Conservation (phyloP, 164 flowering plant species). For the Sextonia rubra region DNA sequence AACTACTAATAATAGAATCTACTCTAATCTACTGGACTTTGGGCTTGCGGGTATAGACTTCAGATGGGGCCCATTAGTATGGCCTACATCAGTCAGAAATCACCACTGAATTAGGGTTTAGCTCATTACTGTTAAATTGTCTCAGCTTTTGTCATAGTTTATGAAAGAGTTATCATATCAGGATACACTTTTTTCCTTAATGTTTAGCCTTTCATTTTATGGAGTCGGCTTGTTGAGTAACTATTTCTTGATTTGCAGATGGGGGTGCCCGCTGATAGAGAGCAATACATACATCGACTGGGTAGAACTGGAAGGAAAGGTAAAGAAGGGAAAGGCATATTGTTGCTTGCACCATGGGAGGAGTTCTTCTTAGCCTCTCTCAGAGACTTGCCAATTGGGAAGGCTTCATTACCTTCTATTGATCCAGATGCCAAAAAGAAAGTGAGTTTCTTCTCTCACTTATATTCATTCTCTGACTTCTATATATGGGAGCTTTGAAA, state of each 20-base stretch:
- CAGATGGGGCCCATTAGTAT: too few relatives aligned
- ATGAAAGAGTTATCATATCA: too few relatives aligned
- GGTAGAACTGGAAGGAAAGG: conserved; percentile 99
- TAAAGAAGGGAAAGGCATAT: conserved; percentile 90
- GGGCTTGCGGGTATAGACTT: too few relatives aligned
- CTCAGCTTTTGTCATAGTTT: too few relatives aligned
- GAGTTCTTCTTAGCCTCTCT: conserved; percentile 73
- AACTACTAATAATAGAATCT: too few relatives aligned
- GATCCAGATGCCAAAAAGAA: conserved; percentile 75
- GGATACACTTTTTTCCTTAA: neutral
- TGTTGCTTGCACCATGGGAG: conserved; percentile 94
- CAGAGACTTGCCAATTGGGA: conserved; percentile 73
- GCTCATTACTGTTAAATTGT: neutral
- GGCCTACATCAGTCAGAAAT: too few relatives aligned
- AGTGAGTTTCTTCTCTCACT: conserved; percentile 29
- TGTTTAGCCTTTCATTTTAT: neutral
- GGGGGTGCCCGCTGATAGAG: conserved; percentile 83
- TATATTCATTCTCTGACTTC: neutral
- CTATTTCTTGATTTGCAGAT: conserved; percentile 39
- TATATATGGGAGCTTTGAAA: neutral
- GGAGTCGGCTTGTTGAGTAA: neutral
- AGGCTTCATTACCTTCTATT: conserved; percentile 56
- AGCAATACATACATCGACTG: conserved; percentile 91
- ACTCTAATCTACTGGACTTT: too few relatives aligned
- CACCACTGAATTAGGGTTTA: neutral